A percentile compares a stretch with the other conserved stretches of the same genome.
These are phyloP conservation scores for Lecanicillium sp. DNA, from an alignment of 2,329 filamentous ascomycete genomes.

Conservation along the genomic window DNA sequence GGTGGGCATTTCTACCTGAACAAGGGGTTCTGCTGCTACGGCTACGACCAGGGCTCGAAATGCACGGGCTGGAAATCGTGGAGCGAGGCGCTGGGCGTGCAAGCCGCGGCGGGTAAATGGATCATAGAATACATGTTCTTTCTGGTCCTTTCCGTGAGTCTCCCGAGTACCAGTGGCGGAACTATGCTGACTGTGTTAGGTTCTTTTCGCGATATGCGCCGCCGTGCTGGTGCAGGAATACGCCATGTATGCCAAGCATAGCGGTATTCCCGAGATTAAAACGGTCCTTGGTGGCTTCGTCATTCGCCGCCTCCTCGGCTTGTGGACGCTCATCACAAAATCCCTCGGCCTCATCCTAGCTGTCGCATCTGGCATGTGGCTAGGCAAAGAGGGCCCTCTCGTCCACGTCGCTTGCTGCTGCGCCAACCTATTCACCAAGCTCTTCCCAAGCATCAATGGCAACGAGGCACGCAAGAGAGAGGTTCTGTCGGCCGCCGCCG, in stretches of 20 bases:
- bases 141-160: constrained; percentile 71
- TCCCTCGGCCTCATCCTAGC: constrained; percentile 85
- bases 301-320: constrained; percentile 77
- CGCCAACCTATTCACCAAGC: constrained; percentile 76
- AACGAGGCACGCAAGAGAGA: constrained; percentile 96
- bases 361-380: constrained; percentile 90
- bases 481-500: constrained; percentile 84
- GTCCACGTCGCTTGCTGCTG: constrained; percentile 97
- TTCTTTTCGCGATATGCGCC: constrained; percentile 71
- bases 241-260: constrained; percentile 84
- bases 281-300: constrained; percentile 91
- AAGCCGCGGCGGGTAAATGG: constrained; percentile 64
- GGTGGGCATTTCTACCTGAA: constrained; percentile 89
- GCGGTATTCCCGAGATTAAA: constrained; percentile 96
- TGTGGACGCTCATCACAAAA: constrained; percentile 85
- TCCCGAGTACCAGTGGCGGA: background rate
- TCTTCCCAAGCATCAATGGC: constrained; percentile 69
- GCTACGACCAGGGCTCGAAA: constrained; percentile 74
- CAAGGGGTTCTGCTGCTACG: constrained; percentile 87
- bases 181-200: constrained; percentile 38
- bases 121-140: constrained; percentile 85
- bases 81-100: constrained; percentile 66
- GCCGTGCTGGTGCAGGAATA: constrained; percentile 77
- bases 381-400: constrained; percentile 91
- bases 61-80: constrained; percentile 86